Evolutionary conservation across 2,329 filamentous ascomycete genomes (phyloP).

Genomic region (Didymella glomerata): DNA sequence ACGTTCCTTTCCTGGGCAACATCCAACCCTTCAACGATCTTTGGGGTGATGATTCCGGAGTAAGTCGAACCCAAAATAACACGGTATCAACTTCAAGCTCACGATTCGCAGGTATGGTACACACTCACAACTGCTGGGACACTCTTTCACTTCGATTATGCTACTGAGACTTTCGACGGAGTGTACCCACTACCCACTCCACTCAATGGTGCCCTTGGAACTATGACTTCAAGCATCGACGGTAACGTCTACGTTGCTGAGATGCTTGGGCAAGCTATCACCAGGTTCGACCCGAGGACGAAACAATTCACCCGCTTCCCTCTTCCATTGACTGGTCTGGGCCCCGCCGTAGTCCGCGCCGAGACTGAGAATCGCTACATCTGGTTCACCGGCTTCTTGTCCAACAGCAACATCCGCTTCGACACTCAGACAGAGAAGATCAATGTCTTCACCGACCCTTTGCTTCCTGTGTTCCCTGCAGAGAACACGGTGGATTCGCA

Average conservation of each 20-base stretch:
- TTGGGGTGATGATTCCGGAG: constrained; percentile 14
- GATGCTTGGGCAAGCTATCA: constrained; percentile 23
- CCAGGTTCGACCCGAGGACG: constrained; percentile 19
- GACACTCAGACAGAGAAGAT: constrained; percentile 23
- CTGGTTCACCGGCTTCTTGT: constrained; percentile 25
- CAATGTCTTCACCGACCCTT: constrained; percentile 21
- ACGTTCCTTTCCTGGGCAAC: constrained; percentile 21
- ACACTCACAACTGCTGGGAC: constrained; percentile 22
- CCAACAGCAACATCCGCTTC: constrained; percentile 24
- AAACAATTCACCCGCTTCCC: constrained; percentile 23
- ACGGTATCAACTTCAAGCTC: too few relatives aligned
- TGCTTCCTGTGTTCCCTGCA: constrained; percentile 15
- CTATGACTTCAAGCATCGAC: constrained; percentile 20
- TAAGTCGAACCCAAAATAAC: too few relatives aligned
- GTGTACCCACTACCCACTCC: constrained; percentile 23
- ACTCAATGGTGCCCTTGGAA: constrained; percentile 20
- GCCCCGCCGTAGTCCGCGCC: constrained; percentile 16
- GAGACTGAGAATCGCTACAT: constrained; percentile 23
- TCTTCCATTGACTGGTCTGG: constrained; percentile 18
- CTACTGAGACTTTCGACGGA: constrained; percentile 21
- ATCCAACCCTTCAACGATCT: constrained; percentile 23
- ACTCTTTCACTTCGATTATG: constrained; percentile 23
- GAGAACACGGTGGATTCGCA: constrained; percentile 23
- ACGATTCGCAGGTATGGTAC: constrained; percentile 20
- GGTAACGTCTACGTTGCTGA: constrained; percentile 23